phyloP scores from a whole-genome alignment of 495 filamentous ascomycete species.

The Neurospora tetraspora region DNA sequence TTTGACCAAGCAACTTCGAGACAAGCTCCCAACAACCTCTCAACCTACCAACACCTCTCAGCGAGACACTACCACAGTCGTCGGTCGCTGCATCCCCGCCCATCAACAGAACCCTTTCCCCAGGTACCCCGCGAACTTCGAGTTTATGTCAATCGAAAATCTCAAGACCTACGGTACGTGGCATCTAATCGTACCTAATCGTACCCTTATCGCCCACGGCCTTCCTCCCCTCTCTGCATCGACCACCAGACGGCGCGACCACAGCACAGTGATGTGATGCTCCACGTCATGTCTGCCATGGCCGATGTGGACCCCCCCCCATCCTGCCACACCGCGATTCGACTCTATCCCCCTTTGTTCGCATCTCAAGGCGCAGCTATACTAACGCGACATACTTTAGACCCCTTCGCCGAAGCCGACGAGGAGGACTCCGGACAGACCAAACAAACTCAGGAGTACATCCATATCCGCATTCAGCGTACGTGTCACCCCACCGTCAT shows the following conservation, averaged over 20 bases:
- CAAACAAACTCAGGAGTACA: constrained; percentile 88
- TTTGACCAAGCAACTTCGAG: not conserved
- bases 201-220: not conserved
- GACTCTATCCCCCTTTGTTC: not conserved
- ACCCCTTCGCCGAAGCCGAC: constrained; percentile 99
- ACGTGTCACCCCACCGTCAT: constrained; percentile 32
- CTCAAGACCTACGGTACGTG: constrained; percentile 96
- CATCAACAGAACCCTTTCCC: constrained; percentile 32
- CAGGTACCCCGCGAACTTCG: constrained; percentile 40
- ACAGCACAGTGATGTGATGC: not conserved
- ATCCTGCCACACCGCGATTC: not conserved
- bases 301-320: not conserved
- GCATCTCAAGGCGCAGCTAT: not conserved
- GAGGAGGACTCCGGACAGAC: constrained; percentile 94
- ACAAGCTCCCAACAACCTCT: constrained; percentile 5
- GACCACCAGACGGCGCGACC: not conserved
- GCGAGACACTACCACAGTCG: constrained; percentile 29
- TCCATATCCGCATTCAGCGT: constrained; percentile 99
- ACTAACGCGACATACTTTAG: constrained; percentile 34
- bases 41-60: constrained; percentile 5
- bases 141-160: constrained; percentile 99
- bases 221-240: not conserved
- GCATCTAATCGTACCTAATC: constrained; percentile 22
- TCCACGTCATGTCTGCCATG: not conserved
- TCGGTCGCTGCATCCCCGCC: constrained; percentile 34